These are phyloP conservation scores for Boeremia exigua DNA, from an alignment of 2,329 filamentous ascomycete species.

Conservation along the genomic window DNA sequence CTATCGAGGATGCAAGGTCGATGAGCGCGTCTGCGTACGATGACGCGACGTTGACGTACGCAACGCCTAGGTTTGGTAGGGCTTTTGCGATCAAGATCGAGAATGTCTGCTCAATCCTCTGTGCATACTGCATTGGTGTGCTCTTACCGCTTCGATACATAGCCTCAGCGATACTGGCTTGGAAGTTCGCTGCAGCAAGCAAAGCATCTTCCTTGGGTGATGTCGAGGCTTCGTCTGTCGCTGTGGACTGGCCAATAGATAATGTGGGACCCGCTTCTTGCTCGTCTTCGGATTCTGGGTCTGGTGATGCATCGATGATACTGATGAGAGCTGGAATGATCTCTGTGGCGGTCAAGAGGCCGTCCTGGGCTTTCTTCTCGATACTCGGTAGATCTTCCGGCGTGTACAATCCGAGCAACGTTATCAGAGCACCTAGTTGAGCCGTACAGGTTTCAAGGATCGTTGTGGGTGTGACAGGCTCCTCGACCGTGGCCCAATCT, in stretches of 20 bases:
- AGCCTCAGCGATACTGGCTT: slow-evolving; percentile 62
- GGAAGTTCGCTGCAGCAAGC: slow-evolving; percentile 63
- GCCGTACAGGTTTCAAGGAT: slow-evolving; percentile 73
- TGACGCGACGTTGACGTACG: slow-evolving; percentile 59
- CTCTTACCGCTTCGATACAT: slow-evolving; percentile 60
- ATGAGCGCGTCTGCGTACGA: slow-evolving; percentile 64
- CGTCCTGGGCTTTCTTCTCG: slow-evolving; percentile 65
- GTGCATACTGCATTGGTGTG: slow-evolving; percentile 61
- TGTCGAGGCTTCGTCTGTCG: slow-evolving; percentile 39
- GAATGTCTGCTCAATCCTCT: slow-evolving; percentile 45
- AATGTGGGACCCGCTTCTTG: slow-evolving; percentile 41
- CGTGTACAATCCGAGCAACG: slow-evolving; percentile 58
- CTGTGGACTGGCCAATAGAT: slow-evolving; percentile 34
- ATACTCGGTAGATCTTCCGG: slow-evolving; percentile 54
- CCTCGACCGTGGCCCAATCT: slow-evolving; percentile 71
- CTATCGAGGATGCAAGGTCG: slow-evolving; percentile 58
- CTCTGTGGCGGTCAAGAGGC: slow-evolving; percentile 58
- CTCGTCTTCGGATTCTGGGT: slow-evolving; percentile 25
- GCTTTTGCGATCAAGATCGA: slow-evolving; percentile 47
- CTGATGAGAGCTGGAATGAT: slow-evolving; percentile 61
- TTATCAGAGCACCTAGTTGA: slow-evolving; percentile 59
- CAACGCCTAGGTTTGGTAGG: slow-evolving; percentile 55
- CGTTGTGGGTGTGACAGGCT: slow-evolving; percentile 68
- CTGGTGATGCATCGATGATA: slow-evolving; percentile 40
- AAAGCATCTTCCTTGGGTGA: slow-evolving; percentile 58